These are phyloP conservation scores for Yarrowia osloensis DNA, from an alignment of 805 yeast genomes.

Conservation along the genomic window DNA sequence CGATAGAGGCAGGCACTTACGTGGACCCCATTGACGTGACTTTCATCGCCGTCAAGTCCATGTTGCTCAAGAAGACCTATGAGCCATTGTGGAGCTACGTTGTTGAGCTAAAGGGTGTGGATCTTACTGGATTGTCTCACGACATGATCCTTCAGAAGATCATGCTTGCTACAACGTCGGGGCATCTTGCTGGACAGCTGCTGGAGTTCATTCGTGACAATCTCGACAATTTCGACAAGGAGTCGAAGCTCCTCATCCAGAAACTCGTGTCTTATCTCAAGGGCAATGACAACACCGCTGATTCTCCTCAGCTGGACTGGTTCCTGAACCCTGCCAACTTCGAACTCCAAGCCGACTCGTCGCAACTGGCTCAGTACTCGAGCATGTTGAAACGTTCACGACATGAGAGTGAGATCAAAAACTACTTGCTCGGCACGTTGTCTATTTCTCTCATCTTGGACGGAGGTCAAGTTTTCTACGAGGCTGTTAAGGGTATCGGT, in stretches of 20 bases:
- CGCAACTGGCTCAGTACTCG: conserved; percentile 2
- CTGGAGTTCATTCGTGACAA: not conserved
- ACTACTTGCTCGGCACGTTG: not conserved
- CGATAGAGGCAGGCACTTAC: not conserved
- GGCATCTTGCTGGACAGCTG: conserved; percentile 2
- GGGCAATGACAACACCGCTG: not conserved
- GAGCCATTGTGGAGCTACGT: conserved; percentile 8
- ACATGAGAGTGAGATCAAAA: conserved; percentile 14
- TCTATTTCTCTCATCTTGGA: conserved; percentile 12
- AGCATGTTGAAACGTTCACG: not conserved
- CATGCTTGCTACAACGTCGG: conserved; percentile 2
- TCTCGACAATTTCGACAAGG: not conserved
- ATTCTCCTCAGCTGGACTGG: conserved; percentile 12
- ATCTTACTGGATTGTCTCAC: not conserved
- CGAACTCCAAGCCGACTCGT: conserved; percentile 7
- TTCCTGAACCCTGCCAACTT: conserved; percentile 6
- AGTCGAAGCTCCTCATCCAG: not conserved
- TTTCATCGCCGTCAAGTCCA: conserved; percentile 11
- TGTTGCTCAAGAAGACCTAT: not conserved
- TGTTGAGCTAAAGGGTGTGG: not conserved
- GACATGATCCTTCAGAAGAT: conserved; percentile 6
- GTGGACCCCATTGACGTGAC: conserved; percentile 8
- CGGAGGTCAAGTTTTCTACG: not conserved
- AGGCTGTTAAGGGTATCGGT: not conserved
- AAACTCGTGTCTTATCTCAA: conserved; percentile 8